Evolutionary conservation across 768 basidiomycete species (phyloP).

Genomic region (Mycena leptocephala): DNA sequence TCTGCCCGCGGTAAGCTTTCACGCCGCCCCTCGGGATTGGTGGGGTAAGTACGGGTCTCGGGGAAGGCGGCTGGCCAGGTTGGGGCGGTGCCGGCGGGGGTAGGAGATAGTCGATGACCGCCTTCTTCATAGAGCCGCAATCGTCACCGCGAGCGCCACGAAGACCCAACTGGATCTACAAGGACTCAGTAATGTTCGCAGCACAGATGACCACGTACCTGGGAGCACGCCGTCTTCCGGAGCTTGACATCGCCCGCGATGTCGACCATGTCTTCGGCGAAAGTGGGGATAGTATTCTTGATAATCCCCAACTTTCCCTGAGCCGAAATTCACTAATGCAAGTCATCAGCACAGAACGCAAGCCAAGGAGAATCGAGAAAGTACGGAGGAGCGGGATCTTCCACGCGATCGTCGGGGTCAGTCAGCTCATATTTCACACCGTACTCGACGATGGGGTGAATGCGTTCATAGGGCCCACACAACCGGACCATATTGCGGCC

Average conservation of each 20-base stretch:
- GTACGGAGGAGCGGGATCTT: background rate
- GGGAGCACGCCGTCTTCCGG: background rate
- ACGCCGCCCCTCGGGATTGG: background rate
- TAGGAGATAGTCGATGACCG: background rate
- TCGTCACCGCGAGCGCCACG: background rate
- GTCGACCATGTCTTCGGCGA: background rate
- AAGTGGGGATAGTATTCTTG: background rate
- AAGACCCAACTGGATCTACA: background rate
- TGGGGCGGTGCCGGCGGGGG: background rate
- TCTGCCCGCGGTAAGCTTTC: background rate
- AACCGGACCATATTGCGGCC: background rate
- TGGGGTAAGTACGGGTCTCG: background rate
- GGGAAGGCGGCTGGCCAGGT: too few relatives aligned
- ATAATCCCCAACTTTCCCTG: background rate
- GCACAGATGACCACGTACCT: background rate
- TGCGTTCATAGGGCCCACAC: background rate
- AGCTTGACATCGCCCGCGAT: background rate
- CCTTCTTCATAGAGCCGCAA: background rate
- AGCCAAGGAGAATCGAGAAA: background rate
- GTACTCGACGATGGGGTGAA: background rate
- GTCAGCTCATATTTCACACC: background rate
- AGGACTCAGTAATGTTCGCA: background rate
- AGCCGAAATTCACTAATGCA: background rate
- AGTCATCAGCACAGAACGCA: background rate
- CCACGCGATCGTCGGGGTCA: background rate